Evolutionary conservation across 257 asterid genomes (phyloP), one percentile per base, ranked within the genome.

Genomic region (Petunia axillaris): DNA sequence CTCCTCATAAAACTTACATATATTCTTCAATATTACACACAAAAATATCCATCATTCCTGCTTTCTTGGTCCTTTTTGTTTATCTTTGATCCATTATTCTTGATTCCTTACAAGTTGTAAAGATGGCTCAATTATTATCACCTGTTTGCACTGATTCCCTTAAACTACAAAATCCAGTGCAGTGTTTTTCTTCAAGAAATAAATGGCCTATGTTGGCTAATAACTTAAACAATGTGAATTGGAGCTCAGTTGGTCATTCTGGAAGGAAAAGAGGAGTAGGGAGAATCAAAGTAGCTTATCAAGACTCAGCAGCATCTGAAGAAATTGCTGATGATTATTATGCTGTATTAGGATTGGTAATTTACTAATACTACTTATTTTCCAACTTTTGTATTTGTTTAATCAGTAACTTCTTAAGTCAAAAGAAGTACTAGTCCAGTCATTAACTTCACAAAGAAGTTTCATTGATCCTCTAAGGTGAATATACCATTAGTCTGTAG

Each of bases 281-380:
- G 79, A 88, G 94, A 76, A 80, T 87, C 25, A 92, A 88, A 88
- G 94, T 84, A 81, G 87, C 97, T 39, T 85, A 88, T 81, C 89
- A 82, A 81, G 92, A 87, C 3, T 85, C 97, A 68, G 86, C 91
- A 4, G 64, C 95, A 1, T 43, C 74, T 35, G 88, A 85, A 80
- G 97, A 88, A 64, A 55, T 84, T 85, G 92, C 97, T 1, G 98
- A 94, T 84, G 98, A 94, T 89, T 94, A 90, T 84, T 94, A 94
- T 89, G 89, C 90, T 75, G 91, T 94, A 16, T 81, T 92, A 83
- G 98, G 98, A 38, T 91, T 94, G 94, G 98, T 94, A 92, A 87
- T 83, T 36, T 64, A 37, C 37, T 50, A 41, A 37, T 79, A 25
- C 10, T 13, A 2, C 40, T 39, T 50, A 41, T 16, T 83, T 59